phyloP scores from a whole-genome alignment of 352 stramenopile species.

The Globisporangium radiosum region DNA sequence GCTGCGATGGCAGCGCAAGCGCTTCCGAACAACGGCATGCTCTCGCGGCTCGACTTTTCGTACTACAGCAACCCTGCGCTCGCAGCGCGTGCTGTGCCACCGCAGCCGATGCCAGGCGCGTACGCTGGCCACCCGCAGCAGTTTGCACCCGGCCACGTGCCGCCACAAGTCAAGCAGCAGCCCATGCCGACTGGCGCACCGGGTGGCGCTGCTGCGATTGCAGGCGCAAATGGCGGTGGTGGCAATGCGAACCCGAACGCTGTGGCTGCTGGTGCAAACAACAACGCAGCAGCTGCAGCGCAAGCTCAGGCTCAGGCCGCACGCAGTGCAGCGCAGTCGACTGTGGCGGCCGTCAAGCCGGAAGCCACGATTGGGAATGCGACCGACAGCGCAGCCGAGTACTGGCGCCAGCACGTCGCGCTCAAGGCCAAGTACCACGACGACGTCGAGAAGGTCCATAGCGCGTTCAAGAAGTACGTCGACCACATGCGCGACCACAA shows the following conservation, averaged over 20 bases:
- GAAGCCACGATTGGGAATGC: conserved; percentile 14
- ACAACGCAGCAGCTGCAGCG: not conserved
- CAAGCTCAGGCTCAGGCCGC: not conserved
- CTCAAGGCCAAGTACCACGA: conserved; percentile 77
- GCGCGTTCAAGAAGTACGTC: conserved; percentile 83
- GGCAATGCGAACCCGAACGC: conserved; percentile 1
- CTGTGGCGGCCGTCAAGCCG: conserved; percentile 1
- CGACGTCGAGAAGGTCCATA: conserved; percentile 83
- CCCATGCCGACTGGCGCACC: not conserved
- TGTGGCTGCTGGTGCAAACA: not conserved
- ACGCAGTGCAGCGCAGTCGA: too few species aligned
- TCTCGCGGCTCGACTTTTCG: conserved; percentile 65
- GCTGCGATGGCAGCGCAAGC: conserved; percentile 55
- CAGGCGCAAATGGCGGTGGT: conserved; percentile 1
- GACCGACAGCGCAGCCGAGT: conserved; percentile 50
- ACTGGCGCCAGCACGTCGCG: conserved; percentile 72
- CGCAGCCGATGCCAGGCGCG: conserved; percentile 16
- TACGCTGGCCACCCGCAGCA: conserved; percentile 41
- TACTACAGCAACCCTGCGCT: conserved; percentile 69
- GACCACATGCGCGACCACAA: conserved; percentile 85
- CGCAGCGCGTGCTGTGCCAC: conserved; percentile 21
- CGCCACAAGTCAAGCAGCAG: conserved; percentile 15
- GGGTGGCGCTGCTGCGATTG: conserved; percentile 11
- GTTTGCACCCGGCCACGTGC: conserved; percentile 17
- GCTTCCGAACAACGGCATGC: conserved; percentile 63